Conservation (phyloP, 1,284 basidiomycete species). For the Rhizoctonia solani region DNA sequence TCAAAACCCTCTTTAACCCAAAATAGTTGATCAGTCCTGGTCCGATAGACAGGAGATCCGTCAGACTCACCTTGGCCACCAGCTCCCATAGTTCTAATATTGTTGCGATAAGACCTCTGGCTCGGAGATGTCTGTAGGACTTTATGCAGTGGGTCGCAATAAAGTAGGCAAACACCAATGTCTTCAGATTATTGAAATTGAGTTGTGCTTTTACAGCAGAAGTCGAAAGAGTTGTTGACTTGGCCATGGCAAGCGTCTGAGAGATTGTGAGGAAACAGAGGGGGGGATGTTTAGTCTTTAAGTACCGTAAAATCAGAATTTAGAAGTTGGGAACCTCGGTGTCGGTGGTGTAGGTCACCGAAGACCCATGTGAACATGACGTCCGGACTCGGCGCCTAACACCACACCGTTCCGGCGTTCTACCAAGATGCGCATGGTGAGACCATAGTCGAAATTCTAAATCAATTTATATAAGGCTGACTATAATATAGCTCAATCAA, state of each 20-base stretch:
- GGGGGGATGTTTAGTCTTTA: background rate
- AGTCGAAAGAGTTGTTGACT: slow-evolving; percentile 4
- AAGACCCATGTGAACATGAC: background rate
- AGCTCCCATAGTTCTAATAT: slow-evolving; percentile 52
- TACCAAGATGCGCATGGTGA: slow-evolving; percentile 42
- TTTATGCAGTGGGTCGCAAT: slow-evolving; percentile 51
- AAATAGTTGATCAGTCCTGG: background rate
- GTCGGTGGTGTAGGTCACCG: background rate
- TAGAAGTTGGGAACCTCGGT: slow-evolving; percentile 5
- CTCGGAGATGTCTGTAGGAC: slow-evolving; percentile 70
- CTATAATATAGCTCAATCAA: slow-evolving; percentile 49
- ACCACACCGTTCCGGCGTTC: slow-evolving; percentile 10
- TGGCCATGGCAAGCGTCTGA: background rate
- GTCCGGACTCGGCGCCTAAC: slow-evolving; percentile 12
- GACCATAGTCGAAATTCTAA: background rate
- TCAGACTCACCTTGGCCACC: slow-evolving; percentile 57
- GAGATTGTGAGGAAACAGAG: background rate
- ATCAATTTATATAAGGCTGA: background rate
- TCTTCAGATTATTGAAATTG: slow-evolving; percentile 59
- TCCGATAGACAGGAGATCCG: background rate
- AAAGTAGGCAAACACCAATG: slow-evolving; percentile 65
- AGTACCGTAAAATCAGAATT: slow-evolving; percentile 3
- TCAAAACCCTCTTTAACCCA: slow-evolving; percentile 57
- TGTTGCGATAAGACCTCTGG: slow-evolving; percentile 63
- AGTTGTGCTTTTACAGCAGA: slow-evolving; percentile 37